These are phyloP conservation scores for Solanum lycopersicoides DNA, from an alignment of 257 asterid species.

Conservation along the genomic window DNA sequence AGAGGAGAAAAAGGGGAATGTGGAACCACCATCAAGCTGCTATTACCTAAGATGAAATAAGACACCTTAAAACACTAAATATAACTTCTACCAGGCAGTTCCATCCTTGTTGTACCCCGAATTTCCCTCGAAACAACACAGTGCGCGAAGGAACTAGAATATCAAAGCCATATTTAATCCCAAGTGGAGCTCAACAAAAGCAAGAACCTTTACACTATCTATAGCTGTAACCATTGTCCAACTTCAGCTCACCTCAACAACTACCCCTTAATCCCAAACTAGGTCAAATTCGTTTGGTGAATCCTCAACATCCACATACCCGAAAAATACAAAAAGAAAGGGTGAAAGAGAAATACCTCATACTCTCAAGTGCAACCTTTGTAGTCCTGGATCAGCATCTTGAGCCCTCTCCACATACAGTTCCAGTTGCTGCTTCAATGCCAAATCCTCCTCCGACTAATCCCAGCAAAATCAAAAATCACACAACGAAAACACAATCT, in stretches of 20 bases:
- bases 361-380: conserved; percentile 82
- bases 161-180: not conserved
- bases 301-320: not conserved
- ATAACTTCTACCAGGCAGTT: not conserved
- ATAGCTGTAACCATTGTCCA: not conserved
- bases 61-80: not conserved
- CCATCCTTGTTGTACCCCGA: not conserved
- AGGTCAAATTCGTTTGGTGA: not conserved
- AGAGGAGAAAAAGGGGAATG: not conserved
- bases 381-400: conserved; percentile 79
- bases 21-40: not conserved
- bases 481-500: not conserved
- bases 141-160: not conserved
- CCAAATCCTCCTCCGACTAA: conserved; percentile 94
- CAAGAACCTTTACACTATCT: not conserved
- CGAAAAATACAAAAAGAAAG: not conserved
- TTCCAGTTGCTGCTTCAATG: conserved; percentile 85
- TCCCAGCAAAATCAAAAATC: not conserved
- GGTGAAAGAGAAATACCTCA: conserved; percentile 42
- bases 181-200: not conserved
- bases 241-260: not conserved
- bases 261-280: not conserved
- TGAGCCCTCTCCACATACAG: conserved; percentile 87
- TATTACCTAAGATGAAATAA: not conserved
- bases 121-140: not conserved